Conservation (phyloP, 2,329 filamentous ascomycete genomes). For the Ceratocystiopsis brevicomis region DNA sequence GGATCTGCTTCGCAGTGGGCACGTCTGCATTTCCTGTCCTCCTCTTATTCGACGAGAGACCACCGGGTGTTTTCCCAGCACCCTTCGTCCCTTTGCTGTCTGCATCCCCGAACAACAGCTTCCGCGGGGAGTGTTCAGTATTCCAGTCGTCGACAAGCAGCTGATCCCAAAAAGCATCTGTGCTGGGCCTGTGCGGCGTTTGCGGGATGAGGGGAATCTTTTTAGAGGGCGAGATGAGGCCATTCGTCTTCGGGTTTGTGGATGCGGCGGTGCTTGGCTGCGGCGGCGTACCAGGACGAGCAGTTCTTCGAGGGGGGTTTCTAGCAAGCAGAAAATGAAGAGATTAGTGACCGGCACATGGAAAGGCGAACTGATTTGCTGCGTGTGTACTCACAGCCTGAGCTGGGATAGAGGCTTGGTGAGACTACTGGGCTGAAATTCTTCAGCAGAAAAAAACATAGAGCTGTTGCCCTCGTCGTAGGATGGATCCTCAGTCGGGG, state of each 20-base stretch:
- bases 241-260: not conserved
- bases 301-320: too few species aligned
- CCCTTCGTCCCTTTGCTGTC: too few species aligned
- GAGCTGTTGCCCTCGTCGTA: constrained; percentile 5
- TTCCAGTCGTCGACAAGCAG: constrained; percentile 44
- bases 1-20: constrained; percentile 9
- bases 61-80: too few species aligned
- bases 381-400: constrained; percentile 1
- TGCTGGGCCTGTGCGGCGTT: constrained; percentile 32
- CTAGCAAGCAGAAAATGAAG: too few species aligned
- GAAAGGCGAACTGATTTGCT: constrained; percentile 1
- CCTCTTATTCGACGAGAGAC: too few species aligned
- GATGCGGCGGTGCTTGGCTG: too few species aligned
- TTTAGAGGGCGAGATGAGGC: constrained; percentile 16
- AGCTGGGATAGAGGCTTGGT: not conserved
- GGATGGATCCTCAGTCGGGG: too few species aligned
- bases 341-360: not conserved
- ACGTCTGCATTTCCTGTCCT: constrained; percentile 11
- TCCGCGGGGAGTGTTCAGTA: constrained; percentile 29
- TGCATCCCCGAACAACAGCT: constrained; percentile 12
- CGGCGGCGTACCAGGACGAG: too few species aligned
- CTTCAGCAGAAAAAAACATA: constrained; percentile 8
- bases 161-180: constrained; percentile 41
- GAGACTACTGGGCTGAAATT: not conserved
- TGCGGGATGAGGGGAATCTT: constrained; percentile 27